Evolutionary conservation across 108 stramenopile species (phyloP).

Genomic region (Asterionellopsis glacialis): DNA sequence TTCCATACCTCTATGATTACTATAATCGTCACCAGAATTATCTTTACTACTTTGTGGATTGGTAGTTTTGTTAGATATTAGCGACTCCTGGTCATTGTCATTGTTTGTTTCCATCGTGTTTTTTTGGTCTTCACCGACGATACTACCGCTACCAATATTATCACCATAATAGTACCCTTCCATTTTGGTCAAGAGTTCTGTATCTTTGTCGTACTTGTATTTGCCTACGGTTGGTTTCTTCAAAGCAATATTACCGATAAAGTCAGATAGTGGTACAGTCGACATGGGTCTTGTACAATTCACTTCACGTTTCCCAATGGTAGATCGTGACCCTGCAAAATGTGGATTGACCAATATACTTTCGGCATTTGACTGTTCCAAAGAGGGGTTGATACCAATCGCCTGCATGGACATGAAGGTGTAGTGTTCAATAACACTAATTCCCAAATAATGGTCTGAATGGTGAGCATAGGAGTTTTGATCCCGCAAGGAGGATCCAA

Average conservation of each 20-base stretch:
- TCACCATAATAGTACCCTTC: neutral
- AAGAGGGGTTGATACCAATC: conserved; percentile 4
- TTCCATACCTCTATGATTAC: conserved; percentile 1
- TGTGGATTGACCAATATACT: neutral
- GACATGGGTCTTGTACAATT: conserved; percentile 17
- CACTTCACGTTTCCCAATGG: neutral
- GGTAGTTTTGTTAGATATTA: too few species aligned
- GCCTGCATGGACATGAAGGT: conserved; percentile 32
- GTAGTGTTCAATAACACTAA: conserved; percentile 76
- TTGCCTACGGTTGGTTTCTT: neutral
- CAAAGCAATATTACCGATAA: conserved; percentile 35
- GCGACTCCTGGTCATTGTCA: too few species aligned
- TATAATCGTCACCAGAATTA: neutral
- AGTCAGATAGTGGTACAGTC: conserved; percentile 44
- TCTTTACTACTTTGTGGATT: neutral
- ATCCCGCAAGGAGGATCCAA: conserved; percentile 62
- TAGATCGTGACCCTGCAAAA: neutral
- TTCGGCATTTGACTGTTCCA: neutral
- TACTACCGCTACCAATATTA: neutral
- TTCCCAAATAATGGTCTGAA: conserved; percentile 44
- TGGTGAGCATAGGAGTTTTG: conserved; percentile 85
- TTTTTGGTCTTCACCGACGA: neutral
- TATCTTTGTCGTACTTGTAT: neutral
- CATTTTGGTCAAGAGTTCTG: neutral
- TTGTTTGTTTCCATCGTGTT: too few species aligned